Evolutionary conservation across 1,284 basidiomycete genomes (phyloP), one percentile per base, ranked within the genome.

Genomic region (Tetrapyrgos nigripes): DNA sequence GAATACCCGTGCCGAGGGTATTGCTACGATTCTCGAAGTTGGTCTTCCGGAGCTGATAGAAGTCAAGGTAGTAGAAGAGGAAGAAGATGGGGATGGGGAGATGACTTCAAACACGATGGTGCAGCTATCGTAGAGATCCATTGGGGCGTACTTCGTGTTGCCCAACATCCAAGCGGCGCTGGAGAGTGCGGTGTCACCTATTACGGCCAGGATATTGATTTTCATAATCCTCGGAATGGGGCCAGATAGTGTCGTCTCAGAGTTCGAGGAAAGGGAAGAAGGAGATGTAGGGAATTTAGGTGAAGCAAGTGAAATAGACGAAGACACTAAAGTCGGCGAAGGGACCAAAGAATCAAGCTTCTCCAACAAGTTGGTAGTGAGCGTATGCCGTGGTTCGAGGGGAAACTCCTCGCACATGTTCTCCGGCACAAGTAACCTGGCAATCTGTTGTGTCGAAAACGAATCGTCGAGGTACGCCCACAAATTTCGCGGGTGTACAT

Each of bases 71-170:
- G 21, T 48, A 27, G 19, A 48, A 21, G n/a, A n/a, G n/a, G 21
- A 48, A 24, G 27, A 48, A 48, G 46, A 48, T 24, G 27, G 26
- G 46, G 27, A 48, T 52, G 49, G 17, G 14, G 48, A 19, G 19
- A 49, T 33, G 17, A 31, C 26, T 24, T 46, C 51, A 33, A 68
- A 55, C 44, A 64, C 37, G 46, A 66, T 48, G 31, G 66, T 56
- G 50, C 66, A 68, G 59, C 64, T 60, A 55, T 68, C 65, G 57
- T 68, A 68, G 3, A 66, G 50, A 49, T 65, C 65, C 53, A 59
- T 64, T 27, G 46, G 24, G 27, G n/a, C 13, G 21, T 24, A 27
- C n/a, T 48, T 27, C 4, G 57, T 17, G n/a, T 37, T 28, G 37
- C 66, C 66, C 17, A 45, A 37, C n/a, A 64, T 57, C 66, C 66